phyloP scores from a whole-genome alignment of 768 basidiomycete genomes.

The Dacryopinax spathularia region DNA sequence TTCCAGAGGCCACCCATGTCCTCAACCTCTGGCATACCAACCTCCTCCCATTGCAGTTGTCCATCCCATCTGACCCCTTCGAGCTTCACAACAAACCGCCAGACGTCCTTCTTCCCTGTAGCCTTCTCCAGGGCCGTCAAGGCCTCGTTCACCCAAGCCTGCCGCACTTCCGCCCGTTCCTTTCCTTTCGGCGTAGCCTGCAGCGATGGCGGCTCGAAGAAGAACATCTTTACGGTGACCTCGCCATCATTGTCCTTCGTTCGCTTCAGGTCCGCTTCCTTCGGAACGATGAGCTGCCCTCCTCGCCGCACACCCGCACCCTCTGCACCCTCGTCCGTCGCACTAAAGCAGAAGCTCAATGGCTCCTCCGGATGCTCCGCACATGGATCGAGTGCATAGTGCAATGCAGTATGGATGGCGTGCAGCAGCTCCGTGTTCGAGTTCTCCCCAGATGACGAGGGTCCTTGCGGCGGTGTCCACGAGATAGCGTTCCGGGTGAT shows the following conservation, averaged over 20 bases:
- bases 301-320: neutral
- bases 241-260: conserved; percentile 3
- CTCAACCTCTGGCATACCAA: conserved; percentile 9
- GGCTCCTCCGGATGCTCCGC: conserved; percentile 3
- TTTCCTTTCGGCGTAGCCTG: neutral
- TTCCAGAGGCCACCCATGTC: conserved; percentile 6
- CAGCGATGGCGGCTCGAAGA: conserved; percentile 7
- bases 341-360: neutral
- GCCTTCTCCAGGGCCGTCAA: conserved; percentile 9
- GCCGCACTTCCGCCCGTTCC: neutral
- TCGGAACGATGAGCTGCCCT: conserved; percentile 6
- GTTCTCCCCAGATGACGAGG: conserved; percentile 2
- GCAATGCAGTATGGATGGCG: conserved; percentile 10
- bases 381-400: conserved; percentile 12
- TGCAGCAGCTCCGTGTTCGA: conserved; percentile 10
- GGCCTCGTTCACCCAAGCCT: conserved; percentile 8
- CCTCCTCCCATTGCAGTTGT: conserved; percentile 4
- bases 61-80: conserved; percentile 10
- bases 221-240: conserved; percentile 11
- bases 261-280: conserved; percentile 5
- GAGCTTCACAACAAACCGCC: conserved; percentile 9
- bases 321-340: neutral
- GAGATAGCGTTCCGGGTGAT: conserved; percentile 12
- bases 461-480: conserved; percentile 11
- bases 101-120: conserved; percentile 8